Conservation (phyloP, 495 filamentous ascomycete species). For the Cercophora sp. region DNA sequence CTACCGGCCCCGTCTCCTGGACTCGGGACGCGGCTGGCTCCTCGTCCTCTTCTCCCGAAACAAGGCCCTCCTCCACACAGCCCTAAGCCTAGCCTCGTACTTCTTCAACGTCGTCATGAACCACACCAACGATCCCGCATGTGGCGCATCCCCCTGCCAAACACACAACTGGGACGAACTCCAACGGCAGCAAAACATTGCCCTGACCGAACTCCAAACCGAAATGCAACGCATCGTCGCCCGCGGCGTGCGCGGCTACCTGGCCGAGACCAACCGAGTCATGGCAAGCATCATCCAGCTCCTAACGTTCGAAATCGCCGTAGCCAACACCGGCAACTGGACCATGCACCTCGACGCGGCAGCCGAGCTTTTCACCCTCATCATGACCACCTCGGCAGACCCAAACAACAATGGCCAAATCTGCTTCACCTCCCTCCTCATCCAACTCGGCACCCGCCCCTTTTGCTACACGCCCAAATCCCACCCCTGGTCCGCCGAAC, state of each 20-base stretch:
- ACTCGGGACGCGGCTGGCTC: slow-evolving; percentile 50
- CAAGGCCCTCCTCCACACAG: slow-evolving; percentile 44
- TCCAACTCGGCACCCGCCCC: slow-evolving; percentile 28
- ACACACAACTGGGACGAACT: slow-evolving; percentile 29
- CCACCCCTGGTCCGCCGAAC: slow-evolving; percentile 43
- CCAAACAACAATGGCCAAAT: slow-evolving; percentile 10
- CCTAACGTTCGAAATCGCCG: slow-evolving; percentile 46
- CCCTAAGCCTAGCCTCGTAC: slow-evolving; percentile 45
- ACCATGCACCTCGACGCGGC: slow-evolving; percentile 47
- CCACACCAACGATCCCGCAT: slow-evolving; percentile 12
- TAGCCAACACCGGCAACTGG: slow-evolving; percentile 44
- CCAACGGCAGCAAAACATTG: slow-evolving; percentile 36
- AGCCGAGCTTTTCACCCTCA: slow-evolving; percentile 43
- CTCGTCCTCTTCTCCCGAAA: slow-evolving; percentile 48
- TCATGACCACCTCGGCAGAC: slow-evolving; percentile 24
- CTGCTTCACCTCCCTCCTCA: slow-evolving; percentile 28
- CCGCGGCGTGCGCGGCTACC: slow-evolving; percentile 27
- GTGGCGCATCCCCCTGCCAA: slow-evolving; percentile 18
- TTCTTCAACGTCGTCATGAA: slow-evolving; percentile 40
- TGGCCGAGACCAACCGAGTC: slow-evolving; percentile 34
- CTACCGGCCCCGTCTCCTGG: slow-evolving; percentile 44
- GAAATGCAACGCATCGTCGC: slow-evolving; percentile 37
- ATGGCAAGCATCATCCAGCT: slow-evolving; percentile 53
- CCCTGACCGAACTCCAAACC: slow-evolving; percentile 38
- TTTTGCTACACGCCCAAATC: slow-evolving; percentile 14